A percentile compares a stretch with the other conserved stretches of the same genome.
Conservation (phyloP, 2,329 filamentous ascomycete genomes). For the Fusarium newnesense region DNA sequence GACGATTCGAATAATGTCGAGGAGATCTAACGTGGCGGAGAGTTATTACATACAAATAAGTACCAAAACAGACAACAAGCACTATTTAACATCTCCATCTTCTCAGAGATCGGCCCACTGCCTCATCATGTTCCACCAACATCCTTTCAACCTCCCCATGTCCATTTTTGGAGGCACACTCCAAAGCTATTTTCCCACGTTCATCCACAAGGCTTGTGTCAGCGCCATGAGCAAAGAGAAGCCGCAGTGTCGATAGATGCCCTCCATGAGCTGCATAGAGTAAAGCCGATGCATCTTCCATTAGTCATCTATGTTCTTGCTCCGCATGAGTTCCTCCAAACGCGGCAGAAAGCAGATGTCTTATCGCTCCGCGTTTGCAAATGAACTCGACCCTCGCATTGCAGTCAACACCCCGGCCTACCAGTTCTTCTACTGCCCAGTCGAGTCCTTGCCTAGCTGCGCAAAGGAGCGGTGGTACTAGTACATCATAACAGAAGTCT, state of each 20-base stretch:
- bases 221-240: not conserved
- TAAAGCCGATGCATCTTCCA: not conserved
- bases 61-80: accelerated
- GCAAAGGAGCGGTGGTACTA: too few relatives aligned
- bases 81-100: not conserved
- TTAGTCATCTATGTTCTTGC: too few relatives aligned
- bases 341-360: too few relatives aligned
- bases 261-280: accelerated
- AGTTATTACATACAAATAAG: not conserved
- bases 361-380: too few relatives aligned
- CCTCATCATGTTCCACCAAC: not conserved
- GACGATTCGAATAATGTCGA: accelerated
- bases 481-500: too few relatives aligned
- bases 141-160: accelerated
- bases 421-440: not conserved
- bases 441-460: not conserved
- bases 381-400: not conserved
- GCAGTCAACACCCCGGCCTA: accelerated
- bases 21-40: not conserved
- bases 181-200: accelerated
- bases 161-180: accelerated
- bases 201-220: not conserved
- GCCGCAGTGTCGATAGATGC: accelerated
- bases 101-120: accelerated
- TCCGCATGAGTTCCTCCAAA: too few relatives aligned